Evolutionary conservation across 495 filamentous ascomycete genomes (phyloP).

Genomic region (Penicilliopsis zonata): DNA sequence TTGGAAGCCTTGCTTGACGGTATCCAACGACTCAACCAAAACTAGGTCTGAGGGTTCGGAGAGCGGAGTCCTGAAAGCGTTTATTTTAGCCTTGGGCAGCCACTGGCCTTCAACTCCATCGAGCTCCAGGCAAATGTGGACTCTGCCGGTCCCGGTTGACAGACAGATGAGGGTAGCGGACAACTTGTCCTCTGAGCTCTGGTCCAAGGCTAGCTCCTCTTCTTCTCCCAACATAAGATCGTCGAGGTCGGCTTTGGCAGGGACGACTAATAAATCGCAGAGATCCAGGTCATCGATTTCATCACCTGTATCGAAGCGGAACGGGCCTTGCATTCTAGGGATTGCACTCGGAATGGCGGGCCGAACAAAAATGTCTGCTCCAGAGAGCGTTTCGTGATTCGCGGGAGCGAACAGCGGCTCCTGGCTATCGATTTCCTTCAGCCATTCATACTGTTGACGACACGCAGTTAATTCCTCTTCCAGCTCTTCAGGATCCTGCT

Average conservation of each 20-base stretch:
- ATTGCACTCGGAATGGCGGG: constrained; percentile 59
- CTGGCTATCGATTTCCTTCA: constrained; percentile 68
- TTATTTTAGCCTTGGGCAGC: constrained; percentile 52
- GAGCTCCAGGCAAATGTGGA: constrained; percentile 69
- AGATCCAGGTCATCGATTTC: constrained; percentile 58
- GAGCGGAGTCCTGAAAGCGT: constrained; percentile 24
- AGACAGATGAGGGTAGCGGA: constrained; percentile 66
- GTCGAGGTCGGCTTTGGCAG: constrained; percentile 38
- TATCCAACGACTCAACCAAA: constrained; percentile 48
- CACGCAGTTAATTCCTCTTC: constrained; percentile 35
- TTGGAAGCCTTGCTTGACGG: constrained; percentile 37
- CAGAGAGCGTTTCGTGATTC: constrained; percentile 21
- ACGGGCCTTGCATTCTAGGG: constrained; percentile 77
- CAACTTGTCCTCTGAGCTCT: constrained; percentile 48
- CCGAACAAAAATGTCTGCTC: constrained; percentile 59
- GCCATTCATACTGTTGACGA: constrained; percentile 69
- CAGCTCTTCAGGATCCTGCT: constrained; percentile 44
- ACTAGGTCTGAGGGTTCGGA: constrained; percentile 32
- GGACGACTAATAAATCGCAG: constrained; percentile 46
- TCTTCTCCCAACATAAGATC: constrained; percentile 42
- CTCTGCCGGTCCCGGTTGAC: constrained; percentile 56
- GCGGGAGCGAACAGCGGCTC: constrained; percentile 37
- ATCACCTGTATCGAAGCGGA: constrained; percentile 54
- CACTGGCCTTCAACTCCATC: constrained; percentile 76
- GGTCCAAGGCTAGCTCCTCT: constrained; percentile 33